Conservation (phyloP, 257 asterid genomes). For the Echites panduratus region DNA sequence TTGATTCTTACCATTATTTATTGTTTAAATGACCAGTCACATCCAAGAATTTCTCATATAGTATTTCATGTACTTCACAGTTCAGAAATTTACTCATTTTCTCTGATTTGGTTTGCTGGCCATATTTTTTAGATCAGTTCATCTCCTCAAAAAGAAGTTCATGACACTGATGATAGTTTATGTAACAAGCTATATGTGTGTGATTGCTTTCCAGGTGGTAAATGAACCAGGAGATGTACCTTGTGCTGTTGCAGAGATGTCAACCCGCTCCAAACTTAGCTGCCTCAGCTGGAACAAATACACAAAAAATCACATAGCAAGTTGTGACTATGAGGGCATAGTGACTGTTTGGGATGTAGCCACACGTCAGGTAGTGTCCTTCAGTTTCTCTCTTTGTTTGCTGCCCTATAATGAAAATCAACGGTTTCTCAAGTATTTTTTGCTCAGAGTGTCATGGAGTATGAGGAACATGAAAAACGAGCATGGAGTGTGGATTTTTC, state of each 20-base stretch:
- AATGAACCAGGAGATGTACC: constrained; percentile 66
- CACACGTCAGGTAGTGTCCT: constrained; percentile 64
- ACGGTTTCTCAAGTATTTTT: constrained; percentile 3
- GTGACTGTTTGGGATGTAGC: constrained; percentile 91
- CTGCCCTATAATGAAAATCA: not conserved
- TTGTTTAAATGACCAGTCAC: not conserved
- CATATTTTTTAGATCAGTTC: too few species aligned
- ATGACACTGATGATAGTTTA: not conserved
- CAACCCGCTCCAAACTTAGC: constrained; percentile 76
- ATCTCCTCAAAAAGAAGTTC: not conserved
- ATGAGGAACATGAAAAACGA: constrained; percentile 90
- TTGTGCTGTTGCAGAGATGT: constrained; percentile 77
- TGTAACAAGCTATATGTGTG: not conserved
- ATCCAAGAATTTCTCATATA: not conserved
- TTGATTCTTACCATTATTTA: not conserved
- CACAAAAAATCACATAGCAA: constrained; percentile 64
- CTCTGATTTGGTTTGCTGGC: not conserved
- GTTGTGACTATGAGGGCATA: constrained; percentile 90
- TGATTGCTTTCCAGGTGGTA: constrained; percentile 53
- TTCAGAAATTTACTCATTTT: not conserved
- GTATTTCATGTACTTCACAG: not conserved
- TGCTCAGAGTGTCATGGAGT: constrained; percentile 79
- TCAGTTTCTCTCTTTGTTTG: constrained; percentile 8
- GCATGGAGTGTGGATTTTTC: constrained; percentile 97
- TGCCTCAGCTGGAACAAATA: constrained; percentile 91